Conservation (phyloP, 768 basidiomycete species). For the Lactarius trivialis region DNA sequence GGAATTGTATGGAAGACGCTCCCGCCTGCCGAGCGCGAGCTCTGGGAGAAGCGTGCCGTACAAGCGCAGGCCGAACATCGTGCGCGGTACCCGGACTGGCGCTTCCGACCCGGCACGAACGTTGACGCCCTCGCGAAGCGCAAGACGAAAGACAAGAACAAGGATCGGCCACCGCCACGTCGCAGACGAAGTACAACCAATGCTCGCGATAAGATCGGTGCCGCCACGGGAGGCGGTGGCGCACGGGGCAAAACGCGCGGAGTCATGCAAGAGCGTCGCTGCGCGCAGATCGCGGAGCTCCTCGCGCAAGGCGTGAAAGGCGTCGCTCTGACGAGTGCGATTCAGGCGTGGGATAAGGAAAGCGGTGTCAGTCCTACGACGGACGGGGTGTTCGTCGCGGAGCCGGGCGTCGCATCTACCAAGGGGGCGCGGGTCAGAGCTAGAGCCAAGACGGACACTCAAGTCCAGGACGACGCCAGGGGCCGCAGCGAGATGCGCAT, state of each 20-base stretch:
- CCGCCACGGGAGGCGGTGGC: not conserved
- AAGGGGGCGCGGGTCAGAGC: not conserved
- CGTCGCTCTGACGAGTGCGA: slow-evolving; percentile 50
- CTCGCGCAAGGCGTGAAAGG: slow-evolving; percentile 65
- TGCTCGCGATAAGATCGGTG: slow-evolving; percentile 28
- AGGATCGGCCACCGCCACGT: slow-evolving; percentile 36
- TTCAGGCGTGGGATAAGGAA: slow-evolving; percentile 52
- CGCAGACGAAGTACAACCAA: slow-evolving; percentile 29
- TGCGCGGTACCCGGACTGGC: slow-evolving; percentile 72
- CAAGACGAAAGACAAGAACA: slow-evolving; percentile 31
- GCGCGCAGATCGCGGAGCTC: slow-evolving; percentile 61
- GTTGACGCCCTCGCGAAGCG: slow-evolving; percentile 30
- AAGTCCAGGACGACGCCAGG: not conserved
- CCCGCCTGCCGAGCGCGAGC: slow-evolving; percentile 55
- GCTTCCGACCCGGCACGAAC: slow-evolving; percentile 63
- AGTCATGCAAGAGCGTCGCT: slow-evolving; percentile 50
- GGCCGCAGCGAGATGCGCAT: slow-evolving; percentile 4
- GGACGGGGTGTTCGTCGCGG: slow-evolving; percentile 20
- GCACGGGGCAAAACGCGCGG: slow-evolving; percentile 26
- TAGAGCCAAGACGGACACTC: not conserved
- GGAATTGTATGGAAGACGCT: slow-evolving; percentile 74
- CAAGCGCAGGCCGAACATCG: slow-evolving; percentile 70
- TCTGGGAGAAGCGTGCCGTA: slow-evolving; percentile 72
- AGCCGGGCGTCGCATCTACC: slow-evolving; percentile 1
- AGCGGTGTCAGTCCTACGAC: slow-evolving; percentile 27